Evolutionary conservation across 345 rosid genomes (phyloP).

Genomic region (Moricandia moricandioides): DNA sequence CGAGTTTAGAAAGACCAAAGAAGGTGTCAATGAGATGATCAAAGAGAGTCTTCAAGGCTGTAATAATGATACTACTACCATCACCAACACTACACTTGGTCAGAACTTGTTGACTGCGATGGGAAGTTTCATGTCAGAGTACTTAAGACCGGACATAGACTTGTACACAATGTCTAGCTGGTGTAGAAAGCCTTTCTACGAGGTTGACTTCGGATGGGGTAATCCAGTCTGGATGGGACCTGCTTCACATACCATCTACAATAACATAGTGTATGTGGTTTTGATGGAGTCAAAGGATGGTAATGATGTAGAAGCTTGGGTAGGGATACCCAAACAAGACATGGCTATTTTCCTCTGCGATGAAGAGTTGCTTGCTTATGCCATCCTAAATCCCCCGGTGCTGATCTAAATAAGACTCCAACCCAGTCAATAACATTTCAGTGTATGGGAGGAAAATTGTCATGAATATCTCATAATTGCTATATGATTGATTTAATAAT

Average conservation of each 20-base stretch:
- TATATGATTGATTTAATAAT: background rate
- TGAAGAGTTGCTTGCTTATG: constrained; percentile 39
- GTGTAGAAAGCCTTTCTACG: constrained; percentile 42
- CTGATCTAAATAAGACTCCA: background rate
- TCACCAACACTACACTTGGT: background rate
- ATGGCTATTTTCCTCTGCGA: constrained; percentile 39
- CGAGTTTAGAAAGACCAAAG: background rate
- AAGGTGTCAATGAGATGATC: background rate
- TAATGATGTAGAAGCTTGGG: constrained; percentile 48
- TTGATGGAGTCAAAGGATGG: constrained; percentile 36
- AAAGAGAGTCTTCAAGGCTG: background rate
- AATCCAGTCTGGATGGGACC: constrained; percentile 41
- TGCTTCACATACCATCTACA: background rate
- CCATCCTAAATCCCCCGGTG: constrained; percentile 37
- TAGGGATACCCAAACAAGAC: constrained; percentile 41
- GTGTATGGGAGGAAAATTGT: background rate
- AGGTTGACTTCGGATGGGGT: constrained; percentile 49
- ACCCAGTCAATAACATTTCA: background rate
- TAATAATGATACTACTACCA: background rate
- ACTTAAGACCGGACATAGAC: background rate
- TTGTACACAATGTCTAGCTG: constrained; percentile 36
- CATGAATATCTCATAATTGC: background rate
- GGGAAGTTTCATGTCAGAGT: background rate
- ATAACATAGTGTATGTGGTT: background rate
- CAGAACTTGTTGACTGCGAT: background rate